These are phyloP conservation scores for Coelastrella sp. DNA, from an alignment of 139 green algal species.

Conservation along the genomic window DNA sequence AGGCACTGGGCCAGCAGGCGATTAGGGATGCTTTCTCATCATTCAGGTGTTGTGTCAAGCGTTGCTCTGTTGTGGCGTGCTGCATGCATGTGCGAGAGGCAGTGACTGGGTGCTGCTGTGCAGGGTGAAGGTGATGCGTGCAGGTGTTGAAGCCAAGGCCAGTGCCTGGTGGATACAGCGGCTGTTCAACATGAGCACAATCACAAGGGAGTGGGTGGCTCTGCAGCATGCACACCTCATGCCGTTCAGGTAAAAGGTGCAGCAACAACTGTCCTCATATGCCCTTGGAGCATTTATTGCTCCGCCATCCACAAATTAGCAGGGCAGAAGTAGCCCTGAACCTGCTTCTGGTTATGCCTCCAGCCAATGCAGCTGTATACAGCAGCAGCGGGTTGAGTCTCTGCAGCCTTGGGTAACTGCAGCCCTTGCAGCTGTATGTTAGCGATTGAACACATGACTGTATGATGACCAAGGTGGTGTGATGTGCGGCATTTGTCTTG, in stretches of 20 bases:
- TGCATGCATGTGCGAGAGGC: neutral
- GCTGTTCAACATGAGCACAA: constrained; percentile 88
- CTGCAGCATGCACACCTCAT: constrained; percentile 81
- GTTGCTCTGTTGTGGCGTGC: no score
- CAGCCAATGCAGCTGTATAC: no score
- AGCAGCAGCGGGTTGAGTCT: no score
- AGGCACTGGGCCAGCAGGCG: no score
- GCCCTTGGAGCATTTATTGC: neutral
- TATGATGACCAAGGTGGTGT: neutral
- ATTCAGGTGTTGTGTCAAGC: no score
- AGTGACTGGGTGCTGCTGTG: constrained; percentile 2
- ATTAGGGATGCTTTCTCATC: no score
- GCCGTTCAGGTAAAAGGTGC: constrained; percentile 65
- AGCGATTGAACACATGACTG: neutral
- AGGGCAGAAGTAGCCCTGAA: neutral
- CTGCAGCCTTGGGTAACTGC: neutral
- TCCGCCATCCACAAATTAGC: neutral
- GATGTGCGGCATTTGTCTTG: neutral
- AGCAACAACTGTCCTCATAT: neutral
- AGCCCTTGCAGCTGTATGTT: neutral
- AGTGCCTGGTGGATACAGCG: constrained; percentile 82
- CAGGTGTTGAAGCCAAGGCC: constrained; percentile 41
- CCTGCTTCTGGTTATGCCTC: no score
- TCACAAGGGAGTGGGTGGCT: constrained; percentile 90
- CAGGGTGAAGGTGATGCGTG: constrained; percentile 67